Percentiles rank a stretch among this genome's conserved stretches.
These are phyloP conservation scores for Oxyria digyna DNA, from an alignment of 148 eudicot species.

Conservation along the genomic window DNA sequence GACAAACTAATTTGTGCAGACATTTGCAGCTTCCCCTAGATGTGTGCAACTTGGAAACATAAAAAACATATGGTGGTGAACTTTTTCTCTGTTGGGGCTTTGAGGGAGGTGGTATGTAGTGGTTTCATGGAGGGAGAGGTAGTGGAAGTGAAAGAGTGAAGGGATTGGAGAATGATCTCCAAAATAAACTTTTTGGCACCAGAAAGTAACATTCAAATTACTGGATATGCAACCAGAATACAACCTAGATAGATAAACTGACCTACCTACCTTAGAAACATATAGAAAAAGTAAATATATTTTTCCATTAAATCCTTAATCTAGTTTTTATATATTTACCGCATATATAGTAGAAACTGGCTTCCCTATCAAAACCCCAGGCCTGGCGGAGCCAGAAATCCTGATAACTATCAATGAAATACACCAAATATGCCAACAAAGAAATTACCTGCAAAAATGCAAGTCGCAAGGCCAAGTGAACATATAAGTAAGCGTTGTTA, in stretches of 20 bases:
- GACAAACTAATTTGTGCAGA: neutral
- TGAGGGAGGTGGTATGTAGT: neutral
- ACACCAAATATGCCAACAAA: conserved; percentile 62
- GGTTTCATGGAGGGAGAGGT: neutral
- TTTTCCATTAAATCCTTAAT: neutral
- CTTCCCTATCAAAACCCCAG: conserved; percentile 65
- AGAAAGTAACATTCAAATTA: neutral
- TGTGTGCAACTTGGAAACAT: neutral
- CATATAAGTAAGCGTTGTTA: neutral
- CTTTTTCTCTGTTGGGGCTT: neutral
- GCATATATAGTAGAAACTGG: conserved; percentile 79
- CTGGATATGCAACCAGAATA: neutral
- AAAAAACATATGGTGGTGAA: neutral
- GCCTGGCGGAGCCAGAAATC: conserved; percentile 65
- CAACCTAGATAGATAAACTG: neutral
- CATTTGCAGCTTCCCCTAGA: neutral
- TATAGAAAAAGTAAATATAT: neutral
- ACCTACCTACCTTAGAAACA: neutral
- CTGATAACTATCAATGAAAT: conserved; percentile 62
- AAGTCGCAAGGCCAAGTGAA: neutral
- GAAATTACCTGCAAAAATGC: conserved; percentile 55
- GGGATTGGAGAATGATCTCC: neutral
- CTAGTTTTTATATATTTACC: conserved; percentile 29
- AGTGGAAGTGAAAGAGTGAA: neutral
- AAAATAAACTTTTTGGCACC: neutral